phyloP scores from a whole-genome alignment of 345 rosid genomes.

The Citrus sinensis region DNA sequence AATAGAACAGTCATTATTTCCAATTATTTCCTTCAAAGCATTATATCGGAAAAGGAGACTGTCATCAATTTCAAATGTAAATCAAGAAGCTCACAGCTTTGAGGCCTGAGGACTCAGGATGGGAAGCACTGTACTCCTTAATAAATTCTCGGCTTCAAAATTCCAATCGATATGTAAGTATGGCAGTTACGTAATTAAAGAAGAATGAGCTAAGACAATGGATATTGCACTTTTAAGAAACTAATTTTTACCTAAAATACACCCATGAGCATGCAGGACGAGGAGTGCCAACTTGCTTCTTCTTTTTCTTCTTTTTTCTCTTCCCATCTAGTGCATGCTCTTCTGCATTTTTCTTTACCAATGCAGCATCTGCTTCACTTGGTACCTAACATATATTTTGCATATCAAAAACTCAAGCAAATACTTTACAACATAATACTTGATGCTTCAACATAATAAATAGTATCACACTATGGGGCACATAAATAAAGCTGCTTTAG shows the following conservation, averaged over 20 bases:
- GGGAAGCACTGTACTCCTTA: slow-evolving; percentile 45
- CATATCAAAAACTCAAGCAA: neutral
- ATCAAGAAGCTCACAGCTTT: slow-evolving; percentile 36
- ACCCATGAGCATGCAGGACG: slow-evolving; percentile 57
- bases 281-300: slow-evolving; percentile 30
- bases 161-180: slow-evolving; percentile 17
- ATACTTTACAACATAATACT: neutral
- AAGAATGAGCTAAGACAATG: neutral
- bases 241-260: slow-evolving; percentile 34
- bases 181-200: neutral
- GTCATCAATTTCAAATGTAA: neutral
- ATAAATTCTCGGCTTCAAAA: slow-evolving; percentile 42
- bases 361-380: slow-evolving; percentile 26
- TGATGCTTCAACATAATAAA: neutral
- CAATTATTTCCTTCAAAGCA: neutral
- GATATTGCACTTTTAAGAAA: neutral
- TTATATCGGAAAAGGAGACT: neutral
- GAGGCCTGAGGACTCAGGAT: slow-evolving; percentile 48
- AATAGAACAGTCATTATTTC: neutral
- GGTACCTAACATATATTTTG: slow-evolving; percentile 26
- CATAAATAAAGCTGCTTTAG: neutral
- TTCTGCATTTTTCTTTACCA: slow-evolving; percentile 21
- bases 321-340: slow-evolving; percentile 25
- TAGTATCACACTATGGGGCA: neutral
- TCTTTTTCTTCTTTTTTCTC: slow-evolving; percentile 37